Base-by-base conservation (phyloP, 1,284 basidiomycete species). In the Cutaneotrichosporon sp. region DNA sequence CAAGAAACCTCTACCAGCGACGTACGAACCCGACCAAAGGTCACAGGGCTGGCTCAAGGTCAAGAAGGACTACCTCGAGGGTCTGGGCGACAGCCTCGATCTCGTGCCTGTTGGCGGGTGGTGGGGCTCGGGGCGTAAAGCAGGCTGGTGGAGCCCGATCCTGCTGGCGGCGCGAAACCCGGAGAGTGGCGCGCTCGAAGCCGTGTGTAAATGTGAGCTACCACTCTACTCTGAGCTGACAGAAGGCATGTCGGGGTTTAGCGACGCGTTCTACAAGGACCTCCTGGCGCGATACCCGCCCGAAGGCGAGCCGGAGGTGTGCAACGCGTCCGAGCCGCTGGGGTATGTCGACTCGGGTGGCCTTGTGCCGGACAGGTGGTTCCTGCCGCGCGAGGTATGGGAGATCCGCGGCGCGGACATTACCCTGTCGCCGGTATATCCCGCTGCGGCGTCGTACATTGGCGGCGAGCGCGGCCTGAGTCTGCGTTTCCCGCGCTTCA, bases 61-160 rank as follows among this genome's bases (percentile, higher is more conserved):
- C 46, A 93, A 93, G 75, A 89, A 88, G 67, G 69, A 75, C 54
- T 76, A 73, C 52, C 69, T 74, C 33, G 70, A 76, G 58, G 70
- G 74, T 43, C 65, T 80, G 14, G 81, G 80, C 14, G 79, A 80
- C 58, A 77, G 76, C 36, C 71, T 80, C 26, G 79, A 80, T 56
- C 69, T 80, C 46, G 80, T 88, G n/a, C 87, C 87, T 3, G 80
- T 88, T 54, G 88, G 85, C 35, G 88, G 87, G 17, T 93, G 88
- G 90, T 84, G 93, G 76, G 92, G 92, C 40, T 87, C 86, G 72
- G 92, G 92, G n/a, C 77, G 90, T 34, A 97, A 96, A 74, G 86
- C 85, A 9, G 81, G 83, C 23, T 96, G 90, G 90, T 97, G 91
- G 90, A 87, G 84, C 58, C 92, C 92, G 0, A 84, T 96, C 62